phyloP scores from a whole-genome alignment of 805 yeast genomes.

The Komagataella ulmi region DNA sequence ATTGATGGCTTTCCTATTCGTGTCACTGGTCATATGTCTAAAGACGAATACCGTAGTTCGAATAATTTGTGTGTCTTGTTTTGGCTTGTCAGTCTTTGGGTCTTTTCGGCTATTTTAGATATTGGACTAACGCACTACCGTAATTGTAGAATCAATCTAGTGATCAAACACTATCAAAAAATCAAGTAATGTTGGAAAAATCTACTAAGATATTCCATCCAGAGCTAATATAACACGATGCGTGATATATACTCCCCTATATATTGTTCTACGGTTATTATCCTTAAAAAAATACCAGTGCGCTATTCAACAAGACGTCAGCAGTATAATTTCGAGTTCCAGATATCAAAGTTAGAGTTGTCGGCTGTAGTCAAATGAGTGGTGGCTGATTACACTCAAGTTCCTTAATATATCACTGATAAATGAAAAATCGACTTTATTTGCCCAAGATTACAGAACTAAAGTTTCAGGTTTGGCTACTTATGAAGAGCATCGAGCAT shows the following conservation, averaged over 20 bases:
- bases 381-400: too few species aligned
- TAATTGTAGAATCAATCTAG: background rate
- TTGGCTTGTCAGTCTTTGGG: background rate
- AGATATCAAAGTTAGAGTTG: too few species aligned
- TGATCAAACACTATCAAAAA: too few species aligned
- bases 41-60: background rate
- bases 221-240: background rate
- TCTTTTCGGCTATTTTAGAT: background rate
- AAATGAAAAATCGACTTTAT: background rate
- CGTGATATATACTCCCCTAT: background rate
- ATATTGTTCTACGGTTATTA: background rate
- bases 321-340: background rate
- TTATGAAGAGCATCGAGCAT: background rate
- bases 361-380: too few species aligned
- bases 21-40: background rate
- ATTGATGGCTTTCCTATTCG: conserved; percentile 9
- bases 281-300: background rate
- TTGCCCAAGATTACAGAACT: background rate
- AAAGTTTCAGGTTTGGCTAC: background rate
- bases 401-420: too few species aligned
- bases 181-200: background rate
- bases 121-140: background rate
- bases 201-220: background rate
- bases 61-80: too few species aligned
- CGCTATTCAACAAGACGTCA: background rate